Base-by-base conservation (phyloP, 352 stramenopile species). In the Pythium volutum region DNA sequence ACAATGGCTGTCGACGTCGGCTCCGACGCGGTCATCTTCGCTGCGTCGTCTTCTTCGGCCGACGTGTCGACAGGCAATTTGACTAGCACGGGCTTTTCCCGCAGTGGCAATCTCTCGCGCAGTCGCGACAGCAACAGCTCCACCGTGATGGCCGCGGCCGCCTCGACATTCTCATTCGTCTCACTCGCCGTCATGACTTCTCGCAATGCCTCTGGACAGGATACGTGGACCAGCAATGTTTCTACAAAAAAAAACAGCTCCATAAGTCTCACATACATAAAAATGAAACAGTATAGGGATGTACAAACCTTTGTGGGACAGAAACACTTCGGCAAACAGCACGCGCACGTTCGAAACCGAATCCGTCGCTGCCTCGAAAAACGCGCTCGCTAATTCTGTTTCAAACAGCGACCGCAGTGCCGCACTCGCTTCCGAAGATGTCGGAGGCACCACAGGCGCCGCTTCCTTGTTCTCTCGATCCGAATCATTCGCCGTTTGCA, bases 301-400 rank as follows among this genome's bases (percentile, higher is more conserved):
- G 5, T 14, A 50, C 67, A 27, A 38, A 79, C 66, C 73, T 69
- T 76, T 76, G 65, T 91, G 66, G 48, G 68, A 55, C 43, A 88
- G 33, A 25, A 81, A 46, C 23, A 74, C 72, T 39, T 81, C 71
- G 1, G 67, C 79, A 58, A 88, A 84, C 41, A 91, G 66, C 15
- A 85, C 57, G 16, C 84, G 81, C 5, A 93, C 84, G 49, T 93
- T 93, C 14, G 77, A 89, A 27, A 93, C 84, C 3, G 66, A 60
- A 66, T 93, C 84, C 18, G 68, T 45, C 5, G 73, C 75, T n/a
- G 91, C 54, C 20, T 67, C 64, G 46, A 91, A 90, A 64, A 91
- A 89, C 29, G 69, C 63, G 0, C 53, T 12, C 10, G 70, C 69
- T 25, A 93, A 64, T 27, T 79, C 71, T 5, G 58, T 71, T 16